A percentile compares a stretch with the other conserved stretches of the same genome.
Evolutionary conservation across 495 filamentous ascomycete genomes (phyloP).

Genomic region (Penicillium dipodomyicola): DNA sequence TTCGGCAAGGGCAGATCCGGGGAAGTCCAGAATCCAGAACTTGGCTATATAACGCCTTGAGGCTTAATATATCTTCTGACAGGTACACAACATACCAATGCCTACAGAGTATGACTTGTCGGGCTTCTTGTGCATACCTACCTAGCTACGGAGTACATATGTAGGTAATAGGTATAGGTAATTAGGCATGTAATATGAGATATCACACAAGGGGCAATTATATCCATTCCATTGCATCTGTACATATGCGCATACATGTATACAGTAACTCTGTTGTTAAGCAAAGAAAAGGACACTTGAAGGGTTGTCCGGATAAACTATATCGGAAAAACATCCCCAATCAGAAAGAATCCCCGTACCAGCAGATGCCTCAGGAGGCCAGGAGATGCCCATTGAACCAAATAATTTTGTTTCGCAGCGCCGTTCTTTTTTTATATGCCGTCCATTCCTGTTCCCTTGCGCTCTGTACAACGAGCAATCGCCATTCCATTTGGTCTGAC

Average conservation of each 20-base stretch:
- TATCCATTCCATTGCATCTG: background rate
- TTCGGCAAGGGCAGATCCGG: no score
- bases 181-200: no score
- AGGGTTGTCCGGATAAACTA: conserved; percentile 15
- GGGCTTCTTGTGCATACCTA: no score
- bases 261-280: background rate
- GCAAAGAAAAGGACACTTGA: background rate
- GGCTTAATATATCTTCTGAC: no score
- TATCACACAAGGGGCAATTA: background rate
- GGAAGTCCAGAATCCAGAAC: no score
- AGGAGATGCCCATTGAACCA: background rate
- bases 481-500: conserved; percentile 10
- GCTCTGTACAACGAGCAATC: conserved; percentile 32
- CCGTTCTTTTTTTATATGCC: conserved; percentile 26
- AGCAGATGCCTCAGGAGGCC: conserved; percentile 12
- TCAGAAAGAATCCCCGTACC: conserved; percentile 19
- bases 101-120: no score
- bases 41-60: no score
- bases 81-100: no score
- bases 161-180: no score
- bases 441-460: conserved; percentile 21
- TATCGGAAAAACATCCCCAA: conserved; percentile 22
- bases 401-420: conserved; percentile 14
- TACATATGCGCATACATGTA: background rate
- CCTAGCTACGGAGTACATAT: no score